Percentiles rank a stretch among this genome's conserved stretches.
Evolutionary conservation across 1,284 basidiomycete genomes (phyloP).

Genomic region (Boletellus sp.): DNA sequence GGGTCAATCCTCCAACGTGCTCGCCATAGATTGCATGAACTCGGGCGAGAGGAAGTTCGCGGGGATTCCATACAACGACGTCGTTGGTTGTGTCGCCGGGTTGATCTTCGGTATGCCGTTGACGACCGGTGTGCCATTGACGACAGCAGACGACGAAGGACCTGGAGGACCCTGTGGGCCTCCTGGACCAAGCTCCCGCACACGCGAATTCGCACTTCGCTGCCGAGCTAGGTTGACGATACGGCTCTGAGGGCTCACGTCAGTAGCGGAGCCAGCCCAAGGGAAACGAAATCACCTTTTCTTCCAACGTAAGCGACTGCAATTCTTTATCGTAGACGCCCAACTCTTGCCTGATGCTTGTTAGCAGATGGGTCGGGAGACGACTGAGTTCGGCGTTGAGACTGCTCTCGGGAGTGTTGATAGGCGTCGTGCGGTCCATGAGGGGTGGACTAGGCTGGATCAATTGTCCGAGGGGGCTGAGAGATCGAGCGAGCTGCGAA

Average conservation of each 20-base stretch:
- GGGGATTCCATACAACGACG: slow-evolving; percentile 24
- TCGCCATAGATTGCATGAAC: slow-evolving; percentile 42
- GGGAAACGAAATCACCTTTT: slow-evolving; percentile 48
- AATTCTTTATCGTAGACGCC: slow-evolving; percentile 51
- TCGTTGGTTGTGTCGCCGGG: slow-evolving; percentile 21
- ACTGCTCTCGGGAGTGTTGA: slow-evolving; percentile 13
- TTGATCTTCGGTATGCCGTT: slow-evolving; percentile 32
- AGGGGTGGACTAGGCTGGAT: slow-evolving; percentile 56
- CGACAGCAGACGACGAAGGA: slow-evolving; percentile 42
- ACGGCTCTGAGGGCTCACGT: slow-evolving; percentile 33
- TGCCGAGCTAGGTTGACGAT: slow-evolving; percentile 33
- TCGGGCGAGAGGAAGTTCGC: slow-evolving; percentile 36
- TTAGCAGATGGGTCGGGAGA: slow-evolving; percentile 35
- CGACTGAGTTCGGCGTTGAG: slow-evolving; percentile 37
- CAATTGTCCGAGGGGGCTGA: slow-evolving; percentile 53
- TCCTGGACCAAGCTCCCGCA: slow-evolving; percentile 31
- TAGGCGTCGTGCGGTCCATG: slow-evolving; percentile 42
- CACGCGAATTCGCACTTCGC: slow-evolving; percentile 17
- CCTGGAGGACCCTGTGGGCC: slow-evolving; percentile 37
- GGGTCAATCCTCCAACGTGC: slow-evolving; percentile 43
- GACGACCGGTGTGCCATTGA: slow-evolving; percentile 41
- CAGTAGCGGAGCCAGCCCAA: slow-evolving; percentile 6
- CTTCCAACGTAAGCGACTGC: slow-evolving; percentile 39
- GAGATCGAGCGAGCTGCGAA: slow-evolving; percentile 44
- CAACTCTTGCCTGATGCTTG: slow-evolving; percentile 42